Percentiles rank a stretch among this genome's conserved stretches.
Conservation (phyloP, 257 asterid genomes). For the Leonotis leonurus region DNA sequence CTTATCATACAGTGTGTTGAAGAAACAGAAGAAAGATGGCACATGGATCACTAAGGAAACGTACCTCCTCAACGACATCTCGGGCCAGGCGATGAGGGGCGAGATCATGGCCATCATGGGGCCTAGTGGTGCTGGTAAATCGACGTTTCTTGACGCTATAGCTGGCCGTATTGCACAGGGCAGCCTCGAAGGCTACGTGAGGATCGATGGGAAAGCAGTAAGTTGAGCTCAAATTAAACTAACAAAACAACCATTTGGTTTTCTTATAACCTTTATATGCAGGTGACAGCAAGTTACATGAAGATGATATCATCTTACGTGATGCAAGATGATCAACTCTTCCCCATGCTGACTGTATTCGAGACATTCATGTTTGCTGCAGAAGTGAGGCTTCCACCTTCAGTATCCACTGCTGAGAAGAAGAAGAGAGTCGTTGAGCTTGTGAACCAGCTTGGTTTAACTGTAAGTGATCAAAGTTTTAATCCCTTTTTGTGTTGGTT, state of each 20-base stretch:
- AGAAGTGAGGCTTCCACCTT: conserved; percentile 81
- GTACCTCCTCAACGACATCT: conserved; percentile 65
- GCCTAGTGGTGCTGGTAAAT: conserved; percentile 90
- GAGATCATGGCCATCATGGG: conserved; percentile 86
- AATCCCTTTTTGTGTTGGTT: background rate
- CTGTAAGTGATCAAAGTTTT: conserved; percentile 25
- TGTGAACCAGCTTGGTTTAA: conserved; percentile 65
- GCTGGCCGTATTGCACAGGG: conserved; percentile 89
- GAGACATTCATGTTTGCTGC: conserved; percentile 93
- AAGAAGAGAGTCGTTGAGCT: conserved; percentile 67
- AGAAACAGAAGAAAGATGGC: conserved; percentile 68
- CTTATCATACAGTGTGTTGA: conserved; percentile 59
- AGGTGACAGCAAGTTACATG: conserved; percentile 91
- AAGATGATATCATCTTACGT: conserved; percentile 86
- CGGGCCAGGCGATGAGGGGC: conserved; percentile 76
- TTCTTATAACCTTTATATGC: conserved; percentile 11
- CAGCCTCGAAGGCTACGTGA: conserved; percentile 76
- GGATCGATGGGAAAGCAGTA: conserved; percentile 78
- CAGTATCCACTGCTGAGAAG: conserved; percentile 61
- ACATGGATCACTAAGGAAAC: conserved; percentile 66
- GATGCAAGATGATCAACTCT: conserved; percentile 91
- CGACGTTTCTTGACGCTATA: conserved; percentile 79
- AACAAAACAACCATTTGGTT: background rate
- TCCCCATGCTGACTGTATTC: conserved; percentile 74
- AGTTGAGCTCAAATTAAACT: background rate